These are phyloP conservation scores for Apophysomyces variabilis DNA, from an alignment of 371 early-diverging fungal species.

Conservation along the genomic window DNA sequence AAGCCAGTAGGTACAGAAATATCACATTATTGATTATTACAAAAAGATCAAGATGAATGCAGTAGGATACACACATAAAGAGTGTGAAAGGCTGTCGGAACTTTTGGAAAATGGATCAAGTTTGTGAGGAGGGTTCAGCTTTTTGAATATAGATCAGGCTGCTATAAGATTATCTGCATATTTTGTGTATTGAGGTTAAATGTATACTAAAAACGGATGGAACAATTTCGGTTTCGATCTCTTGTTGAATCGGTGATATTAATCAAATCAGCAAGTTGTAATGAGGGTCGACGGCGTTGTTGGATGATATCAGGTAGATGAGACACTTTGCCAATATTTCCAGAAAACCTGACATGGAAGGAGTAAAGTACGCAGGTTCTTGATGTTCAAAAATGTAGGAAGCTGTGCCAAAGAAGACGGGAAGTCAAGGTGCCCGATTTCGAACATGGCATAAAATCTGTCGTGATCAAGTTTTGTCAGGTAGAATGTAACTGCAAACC, in stretches of 20 bases:
- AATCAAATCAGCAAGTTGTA: neutral
- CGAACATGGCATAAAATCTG: neutral
- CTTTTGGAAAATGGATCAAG: too few relatives aligned
- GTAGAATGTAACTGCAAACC: neutral
- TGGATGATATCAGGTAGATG: neutral
- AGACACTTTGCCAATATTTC: neutral
- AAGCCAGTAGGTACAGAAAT: too few relatives aligned
- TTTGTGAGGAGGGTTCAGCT: too few relatives aligned
- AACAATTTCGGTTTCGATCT: neutral
- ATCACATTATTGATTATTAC: too few relatives aligned
- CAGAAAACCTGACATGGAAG: neutral
- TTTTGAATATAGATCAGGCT: too few relatives aligned
- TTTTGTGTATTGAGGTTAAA: neutral
- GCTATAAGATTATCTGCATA: neutral
- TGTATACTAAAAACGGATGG: neutral
- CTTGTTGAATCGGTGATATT: neutral
- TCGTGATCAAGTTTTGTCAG: slow-evolving; percentile 5
- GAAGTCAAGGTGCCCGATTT: neutral
- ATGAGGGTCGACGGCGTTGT: neutral
- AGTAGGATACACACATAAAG: too few relatives aligned
- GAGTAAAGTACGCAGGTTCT: neutral
- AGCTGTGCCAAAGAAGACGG: neutral
- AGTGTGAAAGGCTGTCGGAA: too few relatives aligned
- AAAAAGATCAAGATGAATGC: too few relatives aligned
- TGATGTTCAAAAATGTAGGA: neutral